Base-by-base conservation (phyloP, 2,329 filamentous ascomycete genomes). In the Phialocephala sp. region DNA sequence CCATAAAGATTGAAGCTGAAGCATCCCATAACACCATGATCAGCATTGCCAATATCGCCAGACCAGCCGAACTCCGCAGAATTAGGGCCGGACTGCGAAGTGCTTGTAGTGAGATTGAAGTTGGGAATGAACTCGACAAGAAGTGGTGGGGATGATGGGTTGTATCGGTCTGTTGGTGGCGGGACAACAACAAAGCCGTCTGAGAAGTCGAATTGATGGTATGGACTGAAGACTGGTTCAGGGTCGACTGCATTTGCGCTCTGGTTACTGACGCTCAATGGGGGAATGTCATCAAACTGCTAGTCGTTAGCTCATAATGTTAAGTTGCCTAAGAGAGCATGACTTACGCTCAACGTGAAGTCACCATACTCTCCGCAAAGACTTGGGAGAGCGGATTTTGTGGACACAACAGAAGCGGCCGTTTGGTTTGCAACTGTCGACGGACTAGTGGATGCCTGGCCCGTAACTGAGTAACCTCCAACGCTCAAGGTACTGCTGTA, bases 1-100 rank as follows among this genome's bases (percentile, higher is more conserved):
- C 73, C 72, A 52, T 75, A 73, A 5, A 72, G 72, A 39, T 77
- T 72, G 62, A 81, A 78, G 58, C 73, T 68, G 60, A 81, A 81
- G 11, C 76, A 79, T 58, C 73, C 72, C 27, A 72, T 71, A 4
- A 43, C 20, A 37, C 66, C 71, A 50, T 72, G 65, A 54, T 75
- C 73, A 20, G 63, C 73, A 66, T 71, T 71, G 4, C 68, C 67
- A 36, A 76, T 72, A 15, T 73, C 69, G 11, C 72, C 75, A 24
- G 73, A 69, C 52, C 54, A 72, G 1, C 74, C 73, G 24, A 76
- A 69, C 50, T 76, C 73, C 4, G 72, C 73, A 12, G 70, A 45
- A 12, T 72, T 72, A 5, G 70, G 68, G 9, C 68, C 66, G 22
- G 67, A 35, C 36, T 62, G 32, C 5, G 35, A 27, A 57, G 64